A percentile compares a stretch with the other conserved stretches of the same genome.
phyloP scores from a whole-genome alignment of 1,139 yeast genomes.

The Taphrina communis region DNA sequence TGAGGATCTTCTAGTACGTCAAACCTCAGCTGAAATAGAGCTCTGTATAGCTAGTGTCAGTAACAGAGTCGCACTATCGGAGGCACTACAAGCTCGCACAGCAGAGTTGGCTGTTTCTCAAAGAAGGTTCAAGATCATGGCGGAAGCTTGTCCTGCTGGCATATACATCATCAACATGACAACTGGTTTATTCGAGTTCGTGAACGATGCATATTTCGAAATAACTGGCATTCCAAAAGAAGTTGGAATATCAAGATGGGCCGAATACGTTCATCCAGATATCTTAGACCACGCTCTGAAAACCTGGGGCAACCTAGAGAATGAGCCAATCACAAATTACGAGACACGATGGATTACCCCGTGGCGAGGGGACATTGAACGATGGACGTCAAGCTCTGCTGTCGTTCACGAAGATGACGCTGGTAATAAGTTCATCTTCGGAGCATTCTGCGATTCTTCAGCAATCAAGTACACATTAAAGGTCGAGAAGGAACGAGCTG shows the following conservation, averaged over 20 bases:
- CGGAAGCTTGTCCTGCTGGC: slow-evolving; percentile 20
- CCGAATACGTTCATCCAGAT: slow-evolving; percentile 14
- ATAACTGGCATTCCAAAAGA: slow-evolving; percentile 24
- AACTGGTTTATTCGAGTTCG: slow-evolving; percentile 5
- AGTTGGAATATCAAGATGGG: slow-evolving; percentile 8
- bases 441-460: slow-evolving; percentile 22
- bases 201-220: slow-evolving; percentile 21
- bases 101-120: slow-evolving; percentile 21
- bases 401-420: slow-evolving; percentile 12
- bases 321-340: slow-evolving; percentile 2
- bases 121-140: slow-evolving; percentile 17
- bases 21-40: neutral
- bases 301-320: slow-evolving; percentile 7
- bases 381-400: slow-evolving; percentile 29
- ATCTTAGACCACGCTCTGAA: neutral
- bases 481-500: slow-evolving; percentile 44
- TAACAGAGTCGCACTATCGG: neutral
- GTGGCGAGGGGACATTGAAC: slow-evolving; percentile 21
- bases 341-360: slow-evolving; percentile 27
- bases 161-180: slow-evolving; percentile 20
- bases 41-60: slow-evolving; percentile 1
- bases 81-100: slow-evolving; percentile 3
- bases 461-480: slow-evolving; percentile 19
- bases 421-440: slow-evolving; percentile 18
- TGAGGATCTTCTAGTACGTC: neutral